phyloP scores from a whole-genome alignment of 2,329 filamentous ascomycete species.

The Curvularia sp. region DNA sequence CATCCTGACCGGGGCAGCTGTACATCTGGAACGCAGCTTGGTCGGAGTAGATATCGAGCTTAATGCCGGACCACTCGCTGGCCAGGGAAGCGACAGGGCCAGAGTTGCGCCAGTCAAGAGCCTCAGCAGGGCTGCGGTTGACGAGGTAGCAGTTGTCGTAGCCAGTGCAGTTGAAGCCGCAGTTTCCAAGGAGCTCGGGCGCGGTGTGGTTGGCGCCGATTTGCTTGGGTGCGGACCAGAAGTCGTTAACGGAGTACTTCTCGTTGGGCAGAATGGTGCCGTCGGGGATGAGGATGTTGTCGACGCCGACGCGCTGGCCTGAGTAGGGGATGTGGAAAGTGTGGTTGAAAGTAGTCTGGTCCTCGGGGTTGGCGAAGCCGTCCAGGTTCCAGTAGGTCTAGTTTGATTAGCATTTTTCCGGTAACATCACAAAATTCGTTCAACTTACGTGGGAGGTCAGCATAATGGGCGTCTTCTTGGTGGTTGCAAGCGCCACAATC shows the following conservation, averaged over 20 bases:
- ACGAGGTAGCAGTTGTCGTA: conserved; percentile 81
- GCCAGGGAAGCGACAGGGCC: conserved; percentile 70
- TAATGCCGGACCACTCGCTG: conserved; percentile 80
- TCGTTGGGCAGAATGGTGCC: conserved; percentile 72
- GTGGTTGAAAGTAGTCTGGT: conserved; percentile 70
- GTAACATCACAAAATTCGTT: neutral
- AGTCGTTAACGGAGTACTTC: conserved; percentile 74
- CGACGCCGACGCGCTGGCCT: conserved; percentile 71
- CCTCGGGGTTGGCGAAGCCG: conserved; percentile 76
- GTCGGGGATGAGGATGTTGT: conserved; percentile 60
- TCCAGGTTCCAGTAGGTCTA: conserved; percentile 85
- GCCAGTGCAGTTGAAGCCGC: conserved; percentile 80
- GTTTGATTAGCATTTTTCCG: neutral
- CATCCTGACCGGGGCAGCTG: conserved; percentile 79
- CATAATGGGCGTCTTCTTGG: conserved; percentile 83
- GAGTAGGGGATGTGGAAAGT: conserved; percentile 76
- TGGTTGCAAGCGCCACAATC: conserved; percentile 73
- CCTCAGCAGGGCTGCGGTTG: conserved; percentile 64
- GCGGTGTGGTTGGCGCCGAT: conserved; percentile 73
- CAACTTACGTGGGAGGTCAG: conserved; percentile 69
- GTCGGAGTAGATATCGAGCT: conserved; percentile 80
- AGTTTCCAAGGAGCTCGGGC: conserved; percentile 72
- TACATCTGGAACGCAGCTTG: conserved; percentile 91
- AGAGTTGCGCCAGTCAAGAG: conserved; percentile 68
- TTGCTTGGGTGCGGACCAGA: conserved; percentile 82